Evolutionary conservation across 202 grass and related monocot species (phyloP).

Genomic region (Dendrocalamus latiflorus): DNA sequence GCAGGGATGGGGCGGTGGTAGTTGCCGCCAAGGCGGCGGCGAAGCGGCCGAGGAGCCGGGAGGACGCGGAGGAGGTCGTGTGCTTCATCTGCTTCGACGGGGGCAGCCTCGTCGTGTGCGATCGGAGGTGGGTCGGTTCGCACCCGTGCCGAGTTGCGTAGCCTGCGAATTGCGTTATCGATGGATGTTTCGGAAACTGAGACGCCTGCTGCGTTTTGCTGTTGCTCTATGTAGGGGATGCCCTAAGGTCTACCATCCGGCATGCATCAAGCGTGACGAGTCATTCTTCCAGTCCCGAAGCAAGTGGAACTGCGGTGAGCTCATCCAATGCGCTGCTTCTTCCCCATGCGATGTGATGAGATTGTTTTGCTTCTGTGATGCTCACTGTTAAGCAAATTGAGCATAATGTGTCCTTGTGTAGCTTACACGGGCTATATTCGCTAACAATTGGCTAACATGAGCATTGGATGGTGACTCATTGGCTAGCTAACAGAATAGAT

Average conservation of each 20-base stretch:
- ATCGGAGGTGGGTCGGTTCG: slow-evolving; percentile 63
- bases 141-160: background rate
- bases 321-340: background rate
- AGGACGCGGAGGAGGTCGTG: slow-evolving; percentile 85
- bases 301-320: slow-evolving; percentile 93
- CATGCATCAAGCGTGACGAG: slow-evolving; percentile 85
- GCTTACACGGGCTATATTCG: no score
- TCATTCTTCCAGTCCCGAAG: slow-evolving; percentile 75
- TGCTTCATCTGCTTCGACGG: slow-evolving; percentile 99
- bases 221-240: slow-evolving; percentile 53
- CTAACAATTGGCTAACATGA: no score
- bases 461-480: background rate
- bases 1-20: background rate
- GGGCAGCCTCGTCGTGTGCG: slow-evolving; percentile 85
- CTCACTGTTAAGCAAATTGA: background rate
- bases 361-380: background rate
- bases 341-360: background rate
- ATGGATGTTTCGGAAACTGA: background rate
- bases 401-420: background rate
- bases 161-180: background rate
- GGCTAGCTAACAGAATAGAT: background rate
- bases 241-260: slow-evolving; percentile 93
- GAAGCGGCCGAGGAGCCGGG: slow-evolving; percentile 27
- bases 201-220: background rate
- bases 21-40: background rate